Base-by-base conservation (phyloP, 495 filamentous ascomycete genomes). In the Podospora pseudoanserina region DNA sequence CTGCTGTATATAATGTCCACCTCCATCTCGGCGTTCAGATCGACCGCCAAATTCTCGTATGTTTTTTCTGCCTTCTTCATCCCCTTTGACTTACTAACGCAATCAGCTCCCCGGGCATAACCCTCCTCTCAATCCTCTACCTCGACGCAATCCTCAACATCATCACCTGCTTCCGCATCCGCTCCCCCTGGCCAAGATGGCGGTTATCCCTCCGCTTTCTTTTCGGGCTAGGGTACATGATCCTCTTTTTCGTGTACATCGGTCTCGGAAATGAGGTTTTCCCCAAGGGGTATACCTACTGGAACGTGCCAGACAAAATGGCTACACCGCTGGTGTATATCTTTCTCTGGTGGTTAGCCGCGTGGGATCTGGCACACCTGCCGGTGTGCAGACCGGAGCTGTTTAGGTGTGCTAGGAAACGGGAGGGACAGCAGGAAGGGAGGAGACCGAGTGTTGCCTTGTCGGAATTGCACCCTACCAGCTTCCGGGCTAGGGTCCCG, bases 141-240 rank as follows among this genome's bases (percentile, higher is more conserved):
- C 0, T 75, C 0, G 66, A 82, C 67, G 70, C 72, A 70, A 27
- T 67, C 63, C 56, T 77, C 20, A 64, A 83, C 74, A 44, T 80
- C 72, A 7, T 72, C 39, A 67, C 71, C 13, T 68, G 80, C 70
- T 57, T 79, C 32, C 65, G 69, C 18, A 66, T 62, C 16, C 55
- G 65, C 32, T 59, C 20, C 1, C 44, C 62, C 2, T 74, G 73
- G 72, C 65, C 75, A 9, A 61, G 53, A 9, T 78, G 73, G 74
- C 71, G 67, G 5, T 56, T 76, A 6, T 63, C 67, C 19, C 23
- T 76, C 1, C 67, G 76, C 13, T 34, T 69, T 0, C 13, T 65
- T 13, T 70, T 49, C 53, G 75, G 72, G 0, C 16, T 73, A 0
- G 65, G 65, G 9, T 78, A 78, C 65, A 30, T 78, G 44, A 32